These are phyloP conservation scores for Ophiostoma ulmi DNA, from an alignment of 2,329 filamentous ascomycete species.

Conservation along the genomic window DNA sequence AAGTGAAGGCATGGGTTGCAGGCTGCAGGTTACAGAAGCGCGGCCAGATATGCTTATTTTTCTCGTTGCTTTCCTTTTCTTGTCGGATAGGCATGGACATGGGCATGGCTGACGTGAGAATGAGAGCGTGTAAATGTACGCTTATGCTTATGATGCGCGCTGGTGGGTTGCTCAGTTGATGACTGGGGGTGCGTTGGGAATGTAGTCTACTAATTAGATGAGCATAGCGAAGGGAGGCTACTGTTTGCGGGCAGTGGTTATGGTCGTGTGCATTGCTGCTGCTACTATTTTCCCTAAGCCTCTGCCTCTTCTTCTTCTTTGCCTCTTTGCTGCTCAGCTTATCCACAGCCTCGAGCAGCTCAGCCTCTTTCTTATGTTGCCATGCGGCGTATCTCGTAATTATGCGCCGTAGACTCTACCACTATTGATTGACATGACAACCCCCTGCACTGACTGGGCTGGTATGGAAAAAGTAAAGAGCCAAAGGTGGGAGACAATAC, in stretches of 20 bases:
- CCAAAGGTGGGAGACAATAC: too few species aligned
- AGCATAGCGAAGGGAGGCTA: not conserved
- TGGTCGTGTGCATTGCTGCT: too few species aligned
- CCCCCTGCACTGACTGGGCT: not conserved
- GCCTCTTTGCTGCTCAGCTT: not conserved
- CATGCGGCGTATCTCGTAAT: not conserved
- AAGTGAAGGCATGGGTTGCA: not conserved
- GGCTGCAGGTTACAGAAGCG: not conserved
- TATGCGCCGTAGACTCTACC: not conserved
- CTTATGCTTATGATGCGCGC: not conserved
- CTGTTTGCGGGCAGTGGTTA: not conserved
- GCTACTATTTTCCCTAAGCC: too few species aligned
- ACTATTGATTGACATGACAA: not conserved
- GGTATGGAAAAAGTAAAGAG: not conserved
- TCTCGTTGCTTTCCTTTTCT: not conserved
- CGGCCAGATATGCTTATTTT: conserved; percentile 5
- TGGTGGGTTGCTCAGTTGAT: not conserved
- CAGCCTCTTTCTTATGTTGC: not conserved
- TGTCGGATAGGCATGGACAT: too few species aligned
- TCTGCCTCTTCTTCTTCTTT: too few species aligned
- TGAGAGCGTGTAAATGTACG: not conserved
- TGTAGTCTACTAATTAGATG: not conserved
- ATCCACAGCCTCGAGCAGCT: not conserved
- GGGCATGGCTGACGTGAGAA: too few species aligned
- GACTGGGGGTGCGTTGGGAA: not conserved